Percentiles rank a stretch among this genome's conserved stretches.
Conservation (phyloP, 805 yeast species). For the Tetrapisispora namnaoensis region DNA sequence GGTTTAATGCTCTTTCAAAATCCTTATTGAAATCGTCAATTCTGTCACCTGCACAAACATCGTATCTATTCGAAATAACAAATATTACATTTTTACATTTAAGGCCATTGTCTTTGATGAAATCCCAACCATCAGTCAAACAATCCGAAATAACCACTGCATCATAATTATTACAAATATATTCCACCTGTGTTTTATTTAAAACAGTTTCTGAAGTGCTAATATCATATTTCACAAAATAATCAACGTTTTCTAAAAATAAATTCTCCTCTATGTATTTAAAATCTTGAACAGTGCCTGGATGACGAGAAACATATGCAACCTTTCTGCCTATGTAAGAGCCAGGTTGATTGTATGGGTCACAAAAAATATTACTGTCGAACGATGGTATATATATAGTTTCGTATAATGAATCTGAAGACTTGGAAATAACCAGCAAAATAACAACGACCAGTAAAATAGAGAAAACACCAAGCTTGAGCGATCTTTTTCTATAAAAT, state of each 20-base stretch:
- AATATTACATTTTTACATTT: slow-evolving; percentile 6
- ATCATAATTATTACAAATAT: slow-evolving; percentile 7
- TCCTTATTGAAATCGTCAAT: slow-evolving; percentile 1
- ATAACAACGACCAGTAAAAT: too few species aligned
- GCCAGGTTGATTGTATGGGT: too few species aligned
- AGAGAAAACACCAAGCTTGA: too few species aligned
- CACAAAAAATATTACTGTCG: neutral
- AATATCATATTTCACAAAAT: slow-evolving; percentile 2
- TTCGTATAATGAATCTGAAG: too few species aligned
- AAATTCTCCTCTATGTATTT: slow-evolving; percentile 6
- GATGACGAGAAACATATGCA: slow-evolving; percentile 8
- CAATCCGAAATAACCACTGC: slow-evolving; percentile 7
- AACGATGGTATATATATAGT: too few species aligned
- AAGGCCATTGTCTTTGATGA: slow-evolving; percentile 4
- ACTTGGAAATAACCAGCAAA: too few species aligned
- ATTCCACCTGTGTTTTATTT: slow-evolving; percentile 1
- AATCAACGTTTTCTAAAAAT: slow-evolving; percentile 7
- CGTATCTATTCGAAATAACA: slow-evolving; percentile 7
- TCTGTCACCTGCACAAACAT: slow-evolving; percentile 2
- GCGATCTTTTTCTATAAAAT: too few species aligned
- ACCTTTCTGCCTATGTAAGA: slow-evolving; percentile 2
- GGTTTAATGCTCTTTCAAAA: slow-evolving; percentile 4
- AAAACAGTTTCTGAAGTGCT: neutral
- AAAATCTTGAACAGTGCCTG: slow-evolving; percentile 7
- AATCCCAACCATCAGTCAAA: slow-evolving; percentile 8